phyloP scores from a whole-genome alignment of 2,329 filamentous ascomycete genomes.

The Parastagonospora nodorum region DNA sequence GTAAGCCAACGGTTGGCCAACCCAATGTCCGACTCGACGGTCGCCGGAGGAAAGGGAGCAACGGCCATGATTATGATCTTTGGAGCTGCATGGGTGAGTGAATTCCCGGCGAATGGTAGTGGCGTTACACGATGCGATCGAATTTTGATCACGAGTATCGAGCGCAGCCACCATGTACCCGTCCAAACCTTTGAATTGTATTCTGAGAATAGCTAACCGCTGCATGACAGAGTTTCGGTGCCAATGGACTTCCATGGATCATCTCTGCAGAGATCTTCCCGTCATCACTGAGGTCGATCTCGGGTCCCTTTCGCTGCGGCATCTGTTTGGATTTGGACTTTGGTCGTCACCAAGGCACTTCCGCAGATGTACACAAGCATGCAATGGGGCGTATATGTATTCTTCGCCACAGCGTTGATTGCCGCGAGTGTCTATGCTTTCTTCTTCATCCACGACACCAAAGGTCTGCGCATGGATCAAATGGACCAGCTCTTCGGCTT shows the following conservation, averaged over 20 bases:
- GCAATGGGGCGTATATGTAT: slow-evolving; percentile 47
- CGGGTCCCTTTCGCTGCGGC: slow-evolving; percentile 46
- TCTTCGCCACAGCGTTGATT: slow-evolving; percentile 48
- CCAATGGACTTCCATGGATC: slow-evolving; percentile 51
- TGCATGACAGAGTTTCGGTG: slow-evolving; percentile 44
- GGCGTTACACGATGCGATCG: no score
- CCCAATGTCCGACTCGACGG: slow-evolving; percentile 36
- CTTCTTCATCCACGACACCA: slow-evolving; percentile 49
- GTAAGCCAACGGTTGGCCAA: slow-evolving; percentile 34
- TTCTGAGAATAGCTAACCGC: slow-evolving; percentile 32
- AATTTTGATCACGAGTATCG: no score
- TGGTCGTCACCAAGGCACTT: slow-evolving; percentile 47
- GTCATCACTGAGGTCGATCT: slow-evolving; percentile 44
- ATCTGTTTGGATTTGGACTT: slow-evolving; percentile 47
- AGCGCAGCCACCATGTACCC: no score
- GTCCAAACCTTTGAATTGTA: slow-evolving; percentile 8
- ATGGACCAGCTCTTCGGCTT: slow-evolving; percentile 47
- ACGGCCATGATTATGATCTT: slow-evolving; percentile 51
- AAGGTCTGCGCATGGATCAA: slow-evolving; percentile 45
- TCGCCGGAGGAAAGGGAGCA: slow-evolving; percentile 47
- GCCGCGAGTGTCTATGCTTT: slow-evolving; percentile 46
- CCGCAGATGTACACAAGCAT: slow-evolving; percentile 49
- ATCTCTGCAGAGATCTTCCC: slow-evolving; percentile 53
- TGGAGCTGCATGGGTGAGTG: slow-evolving; percentile 20
- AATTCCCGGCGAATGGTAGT: no score